These are phyloP conservation scores for Talaromyces nanjingensis DNA, from an alignment of 495 filamentous ascomycete genomes.

Conservation along the genomic window DNA sequence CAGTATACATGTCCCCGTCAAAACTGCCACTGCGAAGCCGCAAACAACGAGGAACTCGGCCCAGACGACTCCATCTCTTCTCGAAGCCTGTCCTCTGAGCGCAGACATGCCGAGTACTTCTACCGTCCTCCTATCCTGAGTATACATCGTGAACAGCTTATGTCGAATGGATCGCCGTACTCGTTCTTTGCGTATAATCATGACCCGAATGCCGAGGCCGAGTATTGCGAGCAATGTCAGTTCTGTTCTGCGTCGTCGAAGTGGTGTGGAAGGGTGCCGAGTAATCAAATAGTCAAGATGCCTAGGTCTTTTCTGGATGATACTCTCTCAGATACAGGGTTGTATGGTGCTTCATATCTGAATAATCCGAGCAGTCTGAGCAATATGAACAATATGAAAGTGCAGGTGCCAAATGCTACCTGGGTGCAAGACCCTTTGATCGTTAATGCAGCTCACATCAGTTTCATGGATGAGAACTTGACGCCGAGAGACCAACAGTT, in stretches of 20 bases:
- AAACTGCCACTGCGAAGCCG: constrained; percentile 4
- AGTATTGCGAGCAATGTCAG: constrained; percentile 10
- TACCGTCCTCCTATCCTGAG: constrained; percentile 25
- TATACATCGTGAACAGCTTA: background rate
- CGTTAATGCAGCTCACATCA: constrained; percentile 2
- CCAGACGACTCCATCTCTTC: background rate
- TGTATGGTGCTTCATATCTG: background rate
- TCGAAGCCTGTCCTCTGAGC: background rate
- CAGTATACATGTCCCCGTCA: background rate
- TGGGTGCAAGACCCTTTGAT: constrained; percentile 11
- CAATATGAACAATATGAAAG: background rate
- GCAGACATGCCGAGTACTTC: constrained; percentile 26
- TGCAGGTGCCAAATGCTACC: constrained; percentile 5
- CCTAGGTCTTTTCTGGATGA: background rate
- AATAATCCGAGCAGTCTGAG: background rate
- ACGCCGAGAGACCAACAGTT: background rate
- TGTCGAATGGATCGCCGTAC: background rate
- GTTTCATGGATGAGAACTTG: background rate
- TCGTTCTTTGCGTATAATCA: constrained; percentile 7
- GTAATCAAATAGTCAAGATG: background rate
- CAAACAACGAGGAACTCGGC: background rate
- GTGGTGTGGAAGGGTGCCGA: constrained; percentile 7
- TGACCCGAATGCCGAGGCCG: background rate
- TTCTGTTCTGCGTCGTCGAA: constrained; percentile 1
- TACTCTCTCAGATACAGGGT: background rate